Base-by-base conservation (phyloP, 192 early-diverging fungal species). In the Coemansia sp. region DNA sequence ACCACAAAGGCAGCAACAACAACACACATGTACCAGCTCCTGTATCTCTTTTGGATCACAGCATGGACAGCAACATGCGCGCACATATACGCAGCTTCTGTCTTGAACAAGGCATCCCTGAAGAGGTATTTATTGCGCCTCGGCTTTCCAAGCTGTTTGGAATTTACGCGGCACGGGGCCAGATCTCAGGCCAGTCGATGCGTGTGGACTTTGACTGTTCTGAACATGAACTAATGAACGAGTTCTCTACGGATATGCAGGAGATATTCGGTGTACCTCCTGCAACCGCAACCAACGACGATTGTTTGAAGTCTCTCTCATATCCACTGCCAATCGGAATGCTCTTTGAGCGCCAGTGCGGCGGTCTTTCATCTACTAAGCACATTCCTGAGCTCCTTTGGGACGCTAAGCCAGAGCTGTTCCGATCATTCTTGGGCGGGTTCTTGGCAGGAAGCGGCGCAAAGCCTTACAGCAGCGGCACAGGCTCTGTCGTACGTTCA, bases 311-410 rank as follows among this genome's bases (percentile, higher is more conserved):
- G 4, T 58, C 37, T 8, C 45, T 72, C 13, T 10, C 6, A 36
- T 76, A 68, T 37, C 62, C 74, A 41, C 43, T 56, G 42, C 57
- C 63, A n/a, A 2, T 77, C 37, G 63, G 66, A 9, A 68, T 62
- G 61, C 73, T 82, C 56, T 69, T 82, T 64, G 71, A 58, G 42
- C 70, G 65, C 21, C 65, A 66, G 26, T 76, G 79, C 62, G 49
- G 61, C 8, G 16, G 49, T 41, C 41, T 40, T 1, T 40, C 5
- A 4, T n/a, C 36, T 11, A 63, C 22, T 55, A 75, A 54, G 59
- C 48, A 55, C 13, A 39, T 82, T 13, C 79, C 79, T 1, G 74
- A 74, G 66, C 46, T 73, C 16, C 52, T 82, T 42, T 82, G 79
- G 79, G 65, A 67, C 41, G 71, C 65, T 0, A 48, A 71, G 1